These are phyloP conservation scores for Thuidium tamariscinum DNA, from an alignment of 225 moss, liverwort and hornwort genomes.

Conservation along the genomic window DNA sequence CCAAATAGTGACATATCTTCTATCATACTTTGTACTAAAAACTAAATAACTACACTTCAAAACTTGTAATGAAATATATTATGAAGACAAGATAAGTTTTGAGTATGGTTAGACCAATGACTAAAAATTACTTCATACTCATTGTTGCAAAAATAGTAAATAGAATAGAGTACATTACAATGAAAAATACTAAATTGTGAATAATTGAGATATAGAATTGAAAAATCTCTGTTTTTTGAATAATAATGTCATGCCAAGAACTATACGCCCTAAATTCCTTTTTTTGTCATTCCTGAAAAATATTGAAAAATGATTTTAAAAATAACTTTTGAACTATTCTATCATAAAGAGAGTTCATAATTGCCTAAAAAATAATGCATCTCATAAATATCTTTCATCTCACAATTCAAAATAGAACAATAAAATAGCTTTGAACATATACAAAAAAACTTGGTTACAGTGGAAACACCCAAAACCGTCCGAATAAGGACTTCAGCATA, in stretches of 20 bases:
- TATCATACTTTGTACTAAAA: not conserved
- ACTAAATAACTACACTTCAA: not conserved
- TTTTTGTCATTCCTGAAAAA: not conserved
- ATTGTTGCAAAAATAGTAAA: rapidly evolving
- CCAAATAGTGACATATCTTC: not conserved
- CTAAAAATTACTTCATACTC: not conserved
- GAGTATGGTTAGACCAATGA: not conserved
- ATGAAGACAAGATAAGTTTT: not conserved
- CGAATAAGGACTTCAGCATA: too few species aligned
- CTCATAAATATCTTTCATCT: not conserved
- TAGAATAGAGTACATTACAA: not conserved
- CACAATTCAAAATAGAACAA: not conserved
- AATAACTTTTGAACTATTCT: too few species aligned
- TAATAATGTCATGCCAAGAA: not conserved
- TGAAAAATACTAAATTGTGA: not conserved
- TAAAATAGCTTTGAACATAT: too few species aligned
- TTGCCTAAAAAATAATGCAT: too few species aligned
- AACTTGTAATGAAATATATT: not conserved
- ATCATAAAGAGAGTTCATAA: not conserved
- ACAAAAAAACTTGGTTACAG: too few species aligned
- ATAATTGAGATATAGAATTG: not conserved
- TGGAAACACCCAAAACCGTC: too few species aligned
- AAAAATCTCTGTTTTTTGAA: not conserved
- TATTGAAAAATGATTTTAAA: not conserved
- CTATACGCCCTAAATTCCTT: not conserved